These are phyloP conservation scores for Cryphonectria parasitica DNA, from an alignment of 2,329 filamentous ascomycete species.

Conservation along the genomic window DNA sequence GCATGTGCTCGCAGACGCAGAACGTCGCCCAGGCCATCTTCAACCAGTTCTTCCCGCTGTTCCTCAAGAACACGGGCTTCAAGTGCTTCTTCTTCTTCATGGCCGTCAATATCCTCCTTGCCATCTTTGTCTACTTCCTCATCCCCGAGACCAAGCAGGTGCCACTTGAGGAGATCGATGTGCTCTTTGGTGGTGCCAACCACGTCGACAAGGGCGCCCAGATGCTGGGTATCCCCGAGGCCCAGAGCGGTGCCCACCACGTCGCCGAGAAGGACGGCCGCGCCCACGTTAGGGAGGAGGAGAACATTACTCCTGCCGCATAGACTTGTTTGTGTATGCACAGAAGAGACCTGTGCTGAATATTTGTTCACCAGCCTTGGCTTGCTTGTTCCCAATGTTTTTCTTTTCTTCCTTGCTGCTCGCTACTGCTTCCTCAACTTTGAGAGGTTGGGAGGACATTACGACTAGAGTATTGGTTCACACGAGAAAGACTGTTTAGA, in stretches of 20 bases:
- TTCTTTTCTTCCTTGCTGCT: not conserved
- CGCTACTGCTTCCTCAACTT: not conserved
- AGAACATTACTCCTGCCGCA: constrained; percentile 5
- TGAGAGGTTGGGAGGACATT: not conserved
- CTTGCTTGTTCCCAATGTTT: not conserved
- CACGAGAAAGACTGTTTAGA: not conserved
- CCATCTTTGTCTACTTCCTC: constrained; percentile 50
- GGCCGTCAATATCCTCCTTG: constrained; percentile 48
- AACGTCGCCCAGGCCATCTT: constrained; percentile 65
- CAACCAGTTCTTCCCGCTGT: constrained; percentile 70
- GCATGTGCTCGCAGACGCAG: constrained; percentile 62
- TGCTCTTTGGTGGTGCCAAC: constrained; percentile 59
- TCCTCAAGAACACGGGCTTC: constrained; percentile 56
- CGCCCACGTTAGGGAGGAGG: constrained; percentile 26
- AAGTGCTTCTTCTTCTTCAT: constrained; percentile 48
- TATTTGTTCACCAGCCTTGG: not conserved
- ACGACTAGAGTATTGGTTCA: not conserved
- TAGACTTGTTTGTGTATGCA: not conserved
- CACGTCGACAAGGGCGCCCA: constrained; percentile 58
- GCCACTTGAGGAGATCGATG: constrained; percentile 59
- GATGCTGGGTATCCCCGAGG: constrained; percentile 40
- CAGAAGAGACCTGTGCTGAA: not conserved
- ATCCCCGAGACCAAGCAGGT: constrained; percentile 53
- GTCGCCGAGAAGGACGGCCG: constrained; percentile 31
- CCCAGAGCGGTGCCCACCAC: constrained; percentile 27